These are phyloP conservation scores for Sporisorium exsertum DNA, from an alignment of 1,284 basidiomycete species.

Conservation along the genomic window DNA sequence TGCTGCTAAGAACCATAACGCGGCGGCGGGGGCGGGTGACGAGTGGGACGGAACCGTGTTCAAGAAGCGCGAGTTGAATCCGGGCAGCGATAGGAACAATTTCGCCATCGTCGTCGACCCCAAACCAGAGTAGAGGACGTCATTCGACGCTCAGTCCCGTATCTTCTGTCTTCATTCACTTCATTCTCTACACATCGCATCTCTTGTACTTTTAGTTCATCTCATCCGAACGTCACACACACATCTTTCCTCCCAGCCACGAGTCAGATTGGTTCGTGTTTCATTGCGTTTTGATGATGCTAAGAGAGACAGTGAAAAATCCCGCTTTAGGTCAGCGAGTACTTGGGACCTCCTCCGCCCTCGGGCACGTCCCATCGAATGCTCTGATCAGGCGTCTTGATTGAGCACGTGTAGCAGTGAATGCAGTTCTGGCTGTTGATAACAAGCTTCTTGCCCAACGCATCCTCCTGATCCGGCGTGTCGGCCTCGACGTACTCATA, in stretches of 20 bases:
- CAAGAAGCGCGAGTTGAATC: slow-evolving; percentile 66
- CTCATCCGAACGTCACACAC: background rate
- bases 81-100: slow-evolving; percentile 69
- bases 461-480: slow-evolving; percentile 73
- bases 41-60: slow-evolving; percentile 67
- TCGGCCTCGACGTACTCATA: slow-evolving; percentile 89
- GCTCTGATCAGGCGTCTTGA: slow-evolving; percentile 67
- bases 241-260: too few species aligned
- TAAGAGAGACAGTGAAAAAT: background rate
- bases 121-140: slow-evolving; percentile 12
- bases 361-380: slow-evolving; percentile 67
- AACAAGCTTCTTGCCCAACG: slow-evolving; percentile 84
- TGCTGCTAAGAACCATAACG: slow-evolving; percentile 7
- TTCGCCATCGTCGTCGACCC: slow-evolving; percentile 65
- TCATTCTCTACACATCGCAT: background rate
- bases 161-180: background rate
- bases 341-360: slow-evolving; percentile 68
- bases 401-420: slow-evolving; percentile 68
- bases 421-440: slow-evolving; percentile 86
- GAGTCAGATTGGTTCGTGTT: background rate
- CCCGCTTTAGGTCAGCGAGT: slow-evolving; percentile 54
- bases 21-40: slow-evolving; percentile 11
- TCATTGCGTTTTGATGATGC: slow-evolving; percentile 4
- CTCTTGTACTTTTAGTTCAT: slow-evolving; percentile 29
- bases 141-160: background rate